phyloP scores from a whole-genome alignment of 2,329 filamentous ascomycete genomes.

The Bipolaris cookei region DNA sequence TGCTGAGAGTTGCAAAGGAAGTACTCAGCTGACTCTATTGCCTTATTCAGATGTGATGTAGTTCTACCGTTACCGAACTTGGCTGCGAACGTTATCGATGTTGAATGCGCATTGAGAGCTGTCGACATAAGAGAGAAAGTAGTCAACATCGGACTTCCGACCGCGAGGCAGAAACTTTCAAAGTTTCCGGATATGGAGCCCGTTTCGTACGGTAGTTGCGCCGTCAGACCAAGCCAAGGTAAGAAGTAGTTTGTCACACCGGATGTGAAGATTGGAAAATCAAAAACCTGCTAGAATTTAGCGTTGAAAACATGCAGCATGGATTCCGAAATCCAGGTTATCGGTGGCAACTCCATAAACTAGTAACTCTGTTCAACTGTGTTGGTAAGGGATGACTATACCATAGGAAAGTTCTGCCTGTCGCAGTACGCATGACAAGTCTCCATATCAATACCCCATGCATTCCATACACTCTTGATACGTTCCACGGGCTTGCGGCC shows the following conservation, averaged over 20 bases:
- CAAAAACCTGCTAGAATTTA: constrained; percentile 1
- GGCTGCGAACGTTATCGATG: background rate
- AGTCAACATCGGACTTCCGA: constrained; percentile 1
- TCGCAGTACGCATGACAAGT: constrained; percentile 1
- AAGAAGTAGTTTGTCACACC: constrained; percentile 4
- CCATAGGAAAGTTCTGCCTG: constrained; percentile 5
- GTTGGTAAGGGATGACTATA: background rate
- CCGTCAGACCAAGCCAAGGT: constrained; percentile 4
- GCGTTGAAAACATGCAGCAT: background rate
- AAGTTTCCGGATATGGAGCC: background rate
- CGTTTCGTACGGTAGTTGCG: constrained; percentile 5
- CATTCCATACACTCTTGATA: background rate
- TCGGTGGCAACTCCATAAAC: background rate
- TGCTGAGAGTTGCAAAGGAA: constrained; percentile 2
- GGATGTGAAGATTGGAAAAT: constrained; percentile 4
- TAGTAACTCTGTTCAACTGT: background rate
- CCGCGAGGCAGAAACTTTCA: constrained; percentile 3
- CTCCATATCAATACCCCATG: constrained; percentile 1
- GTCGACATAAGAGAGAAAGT: constrained; percentile 2
- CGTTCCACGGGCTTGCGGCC: background rate
- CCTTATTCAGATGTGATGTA: background rate
- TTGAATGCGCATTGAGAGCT: constrained; percentile 1
- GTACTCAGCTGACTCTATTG: background rate
- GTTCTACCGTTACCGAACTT: background rate
- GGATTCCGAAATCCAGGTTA: background rate